A percentile compares a stretch with the other conserved stretches of the same genome.
These are phyloP conservation scores for Cutaneotrichosporon sp. DNA, from an alignment of 1,284 basidiomycete genomes.

Conservation along the genomic window DNA sequence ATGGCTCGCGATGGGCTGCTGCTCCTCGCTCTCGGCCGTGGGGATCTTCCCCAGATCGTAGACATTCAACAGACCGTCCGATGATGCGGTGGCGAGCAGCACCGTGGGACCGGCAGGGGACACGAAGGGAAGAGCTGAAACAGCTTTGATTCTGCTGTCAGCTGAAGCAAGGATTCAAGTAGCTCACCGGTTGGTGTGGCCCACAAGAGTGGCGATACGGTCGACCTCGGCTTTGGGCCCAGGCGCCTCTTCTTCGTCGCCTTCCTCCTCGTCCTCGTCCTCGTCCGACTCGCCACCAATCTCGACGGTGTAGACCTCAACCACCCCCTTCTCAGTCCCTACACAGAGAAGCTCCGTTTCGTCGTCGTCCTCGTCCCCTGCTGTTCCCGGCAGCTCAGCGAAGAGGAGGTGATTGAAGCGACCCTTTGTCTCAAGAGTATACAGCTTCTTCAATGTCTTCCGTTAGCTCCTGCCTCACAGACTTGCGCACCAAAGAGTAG, in stretches of 20 bases:
- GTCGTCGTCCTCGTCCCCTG: conserved; percentile 36
- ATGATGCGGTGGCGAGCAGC: conserved; percentile 68
- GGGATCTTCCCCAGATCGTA: conserved; percentile 62
- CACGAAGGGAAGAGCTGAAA: conserved; percentile 37
- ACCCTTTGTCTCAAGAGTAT: conserved; percentile 66
- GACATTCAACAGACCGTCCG: conserved; percentile 74
- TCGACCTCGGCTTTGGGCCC: conserved; percentile 31
- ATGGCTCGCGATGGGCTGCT: conserved; percentile 59
- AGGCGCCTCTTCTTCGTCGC: conserved; percentile 24
- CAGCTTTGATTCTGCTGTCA: conserved; percentile 39
- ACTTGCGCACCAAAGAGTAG: conserved; percentile 29
- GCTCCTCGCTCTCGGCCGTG: conserved; percentile 15
- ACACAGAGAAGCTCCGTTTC: conserved; percentile 60
- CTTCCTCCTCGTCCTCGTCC: conserved; percentile 24
- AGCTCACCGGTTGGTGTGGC: conserved; percentile 40
- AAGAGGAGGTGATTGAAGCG: conserved; percentile 77
- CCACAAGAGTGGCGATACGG: conserved; percentile 34
- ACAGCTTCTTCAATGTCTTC: conserved; percentile 66
- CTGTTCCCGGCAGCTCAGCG: conserved; percentile 52
- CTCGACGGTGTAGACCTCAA: conserved; percentile 61
- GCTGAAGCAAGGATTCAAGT: background rate
- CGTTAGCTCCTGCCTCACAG: background rate
- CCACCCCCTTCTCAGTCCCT: conserved; percentile 77
- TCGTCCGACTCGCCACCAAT: conserved; percentile 22
- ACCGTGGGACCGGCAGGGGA: conserved; percentile 51